These are phyloP conservation scores for Austroboletus eburneus DNA, from an alignment of 768 basidiomycete genomes.

Conservation along the genomic window DNA sequence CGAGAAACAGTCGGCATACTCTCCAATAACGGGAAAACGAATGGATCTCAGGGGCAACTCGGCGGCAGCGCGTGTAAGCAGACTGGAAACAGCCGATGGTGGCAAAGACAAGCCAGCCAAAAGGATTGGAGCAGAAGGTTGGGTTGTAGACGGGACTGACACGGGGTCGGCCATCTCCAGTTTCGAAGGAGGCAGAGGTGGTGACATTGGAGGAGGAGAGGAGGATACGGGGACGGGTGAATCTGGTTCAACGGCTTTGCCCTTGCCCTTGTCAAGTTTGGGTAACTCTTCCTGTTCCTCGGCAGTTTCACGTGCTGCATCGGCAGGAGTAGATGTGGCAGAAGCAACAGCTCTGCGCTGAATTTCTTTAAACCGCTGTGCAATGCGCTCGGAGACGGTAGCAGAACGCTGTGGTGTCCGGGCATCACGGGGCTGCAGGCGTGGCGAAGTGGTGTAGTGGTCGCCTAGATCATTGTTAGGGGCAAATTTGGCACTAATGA, in stretches of 20 bases:
- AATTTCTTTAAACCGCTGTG: conserved; percentile 76
- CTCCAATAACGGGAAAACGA: conserved; percentile 75
- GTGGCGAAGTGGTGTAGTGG: conserved; percentile 80
- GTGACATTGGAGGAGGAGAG: conserved; percentile 64
- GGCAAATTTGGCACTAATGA: conserved; percentile 77
- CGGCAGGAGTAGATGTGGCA: conserved; percentile 27
- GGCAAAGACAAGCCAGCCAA: conserved; percentile 72
- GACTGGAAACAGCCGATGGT: conserved; percentile 58
- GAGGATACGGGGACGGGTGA: conserved; percentile 38
- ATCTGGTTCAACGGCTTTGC: conserved; percentile 49
- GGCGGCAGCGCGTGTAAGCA: conserved; percentile 66
- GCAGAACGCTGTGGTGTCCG: conserved; percentile 60
- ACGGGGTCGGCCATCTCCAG: conserved; percentile 30
- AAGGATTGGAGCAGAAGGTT: conserved; percentile 52
- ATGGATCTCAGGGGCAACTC: conserved; percentile 71
- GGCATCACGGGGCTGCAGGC: conserved; percentile 51
- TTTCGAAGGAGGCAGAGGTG: conserved; percentile 46
- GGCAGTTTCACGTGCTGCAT: conserved; percentile 21
- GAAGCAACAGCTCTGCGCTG: conserved; percentile 49
- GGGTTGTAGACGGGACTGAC: conserved; percentile 27
- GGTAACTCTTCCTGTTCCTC: conserved; percentile 33
- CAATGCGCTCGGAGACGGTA: conserved; percentile 85
- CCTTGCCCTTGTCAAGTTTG: conserved; percentile 83
- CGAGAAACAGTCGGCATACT: conserved; percentile 81
- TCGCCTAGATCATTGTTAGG: conserved; percentile 62